Evolutionary conservation across 176 grass and related monocot species (phyloP).

Genomic region (Zoysia japonica): DNA sequence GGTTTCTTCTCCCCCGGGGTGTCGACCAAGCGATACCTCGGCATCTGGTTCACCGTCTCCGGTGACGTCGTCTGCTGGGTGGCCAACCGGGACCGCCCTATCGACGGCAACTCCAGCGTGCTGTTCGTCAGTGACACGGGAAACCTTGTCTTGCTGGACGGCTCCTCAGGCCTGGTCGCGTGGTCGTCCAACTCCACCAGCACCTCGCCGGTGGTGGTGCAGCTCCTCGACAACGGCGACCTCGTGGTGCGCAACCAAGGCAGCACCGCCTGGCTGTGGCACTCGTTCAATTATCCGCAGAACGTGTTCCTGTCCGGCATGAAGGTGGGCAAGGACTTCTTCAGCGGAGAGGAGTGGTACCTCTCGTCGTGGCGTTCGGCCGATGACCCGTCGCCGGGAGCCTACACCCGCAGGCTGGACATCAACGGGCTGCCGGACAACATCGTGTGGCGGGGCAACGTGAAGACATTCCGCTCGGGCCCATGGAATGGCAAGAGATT

Average conservation of each 20-base stretch:
- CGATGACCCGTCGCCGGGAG: constrained; percentile 38
- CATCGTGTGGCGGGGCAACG: constrained; percentile 18
- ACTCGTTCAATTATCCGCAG: not conserved
- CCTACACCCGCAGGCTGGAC: not conserved
- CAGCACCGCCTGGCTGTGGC: not conserved
- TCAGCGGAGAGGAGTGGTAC: constrained; percentile 26
- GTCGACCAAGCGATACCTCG: constrained; percentile 21
- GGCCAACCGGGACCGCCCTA: constrained; percentile 44
- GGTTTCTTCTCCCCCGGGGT: constrained; percentile 38
- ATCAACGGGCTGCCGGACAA: constrained; percentile 34
- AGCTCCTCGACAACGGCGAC: constrained; percentile 30
- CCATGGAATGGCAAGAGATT: constrained; percentile 28
- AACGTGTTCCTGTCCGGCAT: constrained; percentile 7
- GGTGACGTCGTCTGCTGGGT: constrained; percentile 38
- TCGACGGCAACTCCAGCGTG: not conserved
- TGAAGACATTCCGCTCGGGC: constrained; percentile 8
- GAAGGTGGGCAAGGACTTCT: constrained; percentile 25
- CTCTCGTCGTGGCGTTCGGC: constrained; percentile 21
- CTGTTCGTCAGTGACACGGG: constrained; percentile 13
- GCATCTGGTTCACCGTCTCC: constrained; percentile 49
- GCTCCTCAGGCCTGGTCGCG: constrained; percentile 9
- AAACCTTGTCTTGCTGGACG: constrained; percentile 1
- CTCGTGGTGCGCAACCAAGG: constrained; percentile 24
- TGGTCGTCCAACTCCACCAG: constrained; percentile 6
- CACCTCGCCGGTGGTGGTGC: not conserved